Percentiles rank a stretch among this genome's conserved stretches.
Conservation (phyloP, 2,329 filamentous ascomycete species). For the Fusarium tuaranense region DNA sequence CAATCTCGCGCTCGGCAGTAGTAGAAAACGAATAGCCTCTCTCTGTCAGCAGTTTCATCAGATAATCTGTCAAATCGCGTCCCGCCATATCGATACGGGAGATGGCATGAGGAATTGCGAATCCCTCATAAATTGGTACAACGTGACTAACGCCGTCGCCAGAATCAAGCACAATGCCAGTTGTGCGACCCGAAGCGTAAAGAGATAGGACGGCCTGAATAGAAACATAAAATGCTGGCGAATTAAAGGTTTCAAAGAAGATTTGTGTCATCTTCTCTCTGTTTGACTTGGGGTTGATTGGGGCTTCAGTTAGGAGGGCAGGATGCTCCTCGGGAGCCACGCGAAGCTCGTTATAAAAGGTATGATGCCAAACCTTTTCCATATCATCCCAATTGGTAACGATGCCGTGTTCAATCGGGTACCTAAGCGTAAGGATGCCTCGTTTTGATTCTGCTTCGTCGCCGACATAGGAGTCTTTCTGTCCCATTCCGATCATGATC, state of each 20-base stretch:
- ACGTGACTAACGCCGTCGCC: slow-evolving; percentile 99
- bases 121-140: slow-evolving; percentile 99
- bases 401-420: slow-evolving; percentile 99
- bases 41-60: slow-evolving; percentile 99
- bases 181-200: slow-evolving; percentile 99
- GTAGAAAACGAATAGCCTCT: slow-evolving; percentile 99
- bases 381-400: slow-evolving; percentile 99
- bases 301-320: slow-evolving; percentile 97
- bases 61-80: slow-evolving; percentile 99
- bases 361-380: slow-evolving; percentile 99
- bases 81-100: slow-evolving; percentile 99
- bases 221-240: slow-evolving; percentile 99
- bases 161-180: slow-evolving; percentile 99
- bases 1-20: slow-evolving; percentile 99
- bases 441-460: slow-evolving; percentile 99
- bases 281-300: slow-evolving; percentile 99
- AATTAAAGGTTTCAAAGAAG: slow-evolving; percentile 99
- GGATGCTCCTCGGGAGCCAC: slow-evolving; percentile 99
- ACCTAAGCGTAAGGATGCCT: slow-evolving; percentile 99
- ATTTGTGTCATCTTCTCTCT: slow-evolving; percentile 99
- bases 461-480: slow-evolving; percentile 99
- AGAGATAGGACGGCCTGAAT: slow-evolving; percentile 99
- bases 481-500: slow-evolving; percentile 99
- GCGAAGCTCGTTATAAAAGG: slow-evolving; percentile 99
- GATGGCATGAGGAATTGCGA: slow-evolving; percentile 99